Base-by-base conservation (phyloP, 108 stramenopile species). In the Conticribra weissflogii region DNA sequence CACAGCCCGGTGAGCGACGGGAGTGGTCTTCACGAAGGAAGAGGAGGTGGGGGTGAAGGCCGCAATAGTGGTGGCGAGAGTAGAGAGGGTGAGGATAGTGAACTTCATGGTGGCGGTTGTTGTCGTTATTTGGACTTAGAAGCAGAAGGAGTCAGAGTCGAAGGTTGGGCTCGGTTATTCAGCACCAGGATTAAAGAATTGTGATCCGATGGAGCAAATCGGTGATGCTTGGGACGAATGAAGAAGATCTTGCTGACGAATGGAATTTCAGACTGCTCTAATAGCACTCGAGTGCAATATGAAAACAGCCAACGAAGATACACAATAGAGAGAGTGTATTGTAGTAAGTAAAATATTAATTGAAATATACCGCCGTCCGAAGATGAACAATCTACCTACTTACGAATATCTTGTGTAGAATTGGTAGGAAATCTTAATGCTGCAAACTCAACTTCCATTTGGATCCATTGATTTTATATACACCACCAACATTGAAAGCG, bases 31-130 rank as follows among this genome's bases (percentile, higher is more conserved):
- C 54, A 58, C 63, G 78, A 88, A 85, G 56, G 88, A 82, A 51
- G 81, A 78, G 36, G 79, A 79, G 18, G 82, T 59, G 82, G 83
- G 87, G 41, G 86, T 81, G 32, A 57, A 57, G 22, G 81, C 70
- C 19, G 66, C 70, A 19, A 83, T 58, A 19, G 72, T 60, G 55
- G 84, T 48, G 45, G 63, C 54, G 1, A 50, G 46, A 29, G 77
- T 48, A 24, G 76, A 29, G 27, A 72, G 61, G 54, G 79, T 66
- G 19, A 72, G 59, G 46, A 76, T 59, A 49, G 78, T 49, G 83
- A 90, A 79, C 72, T 87, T 90, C 89, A 90, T 90, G 0, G 52
- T 86, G 69, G 34, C 4, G 4, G n/a, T 34, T 63, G 34, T 23
- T 63, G n/a, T 8, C 17, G 34, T 41, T 60, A 2, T 14, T 45